Conservation (phyloP, 352 stramenopile genomes). For the Phytophthora cajani region DNA sequence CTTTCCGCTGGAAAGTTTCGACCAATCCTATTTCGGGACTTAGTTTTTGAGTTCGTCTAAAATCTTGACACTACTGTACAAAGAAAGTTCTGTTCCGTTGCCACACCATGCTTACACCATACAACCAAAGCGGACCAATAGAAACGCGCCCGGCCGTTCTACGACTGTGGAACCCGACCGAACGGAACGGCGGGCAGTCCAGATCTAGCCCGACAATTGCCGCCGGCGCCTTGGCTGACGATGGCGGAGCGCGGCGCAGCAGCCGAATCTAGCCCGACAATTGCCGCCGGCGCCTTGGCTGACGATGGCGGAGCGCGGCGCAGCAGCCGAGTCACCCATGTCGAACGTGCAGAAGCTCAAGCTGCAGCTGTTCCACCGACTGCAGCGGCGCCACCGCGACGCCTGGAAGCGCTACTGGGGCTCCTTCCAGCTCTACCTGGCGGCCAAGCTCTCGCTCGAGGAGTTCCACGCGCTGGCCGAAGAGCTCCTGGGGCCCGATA, state of each 20-base stretch:
- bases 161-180: background rate
- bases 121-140: background rate
- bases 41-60: no score
- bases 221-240: no score
- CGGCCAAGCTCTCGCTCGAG: conserved; percentile 55
- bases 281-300: background rate
- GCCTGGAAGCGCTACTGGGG: conserved; percentile 70
- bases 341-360: conserved; percentile 59
- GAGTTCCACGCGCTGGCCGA: conserved; percentile 64
- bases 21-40: no score
- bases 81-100: no score
- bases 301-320: conserved; percentile 18
- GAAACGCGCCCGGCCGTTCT: conserved; percentile 1
- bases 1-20: no score
- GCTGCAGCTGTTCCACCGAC: conserved; percentile 65
- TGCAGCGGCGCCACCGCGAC: conserved; percentile 55
- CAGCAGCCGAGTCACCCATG: conserved; percentile 6
- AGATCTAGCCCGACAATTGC: conserved; percentile 2
- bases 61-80: no score
- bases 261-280: background rate
- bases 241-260: conserved; percentile 18
- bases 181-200: conserved; percentile 1
- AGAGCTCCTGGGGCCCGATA: conserved; percentile 52
- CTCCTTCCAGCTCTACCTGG: conserved; percentile 62
- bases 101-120: background rate